These are phyloP conservation scores for Penicillium parvum DNA, from an alignment of 495 filamentous ascomycete species.

Conservation along the genomic window DNA sequence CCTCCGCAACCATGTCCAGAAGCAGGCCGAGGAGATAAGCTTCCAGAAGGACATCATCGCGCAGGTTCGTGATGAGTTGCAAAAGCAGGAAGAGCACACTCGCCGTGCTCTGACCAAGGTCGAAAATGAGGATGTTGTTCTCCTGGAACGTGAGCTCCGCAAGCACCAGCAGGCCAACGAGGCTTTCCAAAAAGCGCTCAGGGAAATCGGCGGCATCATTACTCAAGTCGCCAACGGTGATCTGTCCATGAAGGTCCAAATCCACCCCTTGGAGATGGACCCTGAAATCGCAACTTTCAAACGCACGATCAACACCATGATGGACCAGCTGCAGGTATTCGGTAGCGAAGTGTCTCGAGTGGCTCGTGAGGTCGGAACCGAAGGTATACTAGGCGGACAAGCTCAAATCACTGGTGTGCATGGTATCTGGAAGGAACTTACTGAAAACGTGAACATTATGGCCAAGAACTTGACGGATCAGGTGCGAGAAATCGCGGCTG, in stretches of 20 bases:
- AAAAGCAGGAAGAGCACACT: conserved; percentile 59
- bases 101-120: conserved; percentile 52
- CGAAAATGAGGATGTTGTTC: conserved; percentile 59
- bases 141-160: conserved; percentile 82
- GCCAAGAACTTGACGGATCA: conserved; percentile 79
- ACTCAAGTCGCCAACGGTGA: conserved; percentile 94
- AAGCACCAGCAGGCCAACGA: conserved; percentile 98
- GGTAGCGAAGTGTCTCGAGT: conserved; percentile 95
- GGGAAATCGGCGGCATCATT: conserved; percentile 96
- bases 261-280: conserved; percentile 96
- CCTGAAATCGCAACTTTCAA: conserved; percentile 99
- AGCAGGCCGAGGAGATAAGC: conserved; percentile 73
- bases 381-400: conserved; percentile 95
- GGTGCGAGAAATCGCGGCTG: conserved; percentile 94
- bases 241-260: conserved; percentile 94
- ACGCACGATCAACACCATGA: conserved; percentile 95
- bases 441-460: conserved; percentile 98
- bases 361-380: conserved; percentile 94
- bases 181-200: conserved; percentile 94
- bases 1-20: conserved; percentile 69
- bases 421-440: conserved; percentile 97
- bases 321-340: conserved; percentile 97
- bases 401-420: conserved; percentile 91
- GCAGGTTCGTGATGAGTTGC: conserved; percentile 61
- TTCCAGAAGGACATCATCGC: conserved; percentile 67